These are phyloP conservation scores for Paracoccidioides lutzii DNA, from an alignment of 2,329 filamentous ascomycete genomes.

Conservation along the genomic window DNA sequence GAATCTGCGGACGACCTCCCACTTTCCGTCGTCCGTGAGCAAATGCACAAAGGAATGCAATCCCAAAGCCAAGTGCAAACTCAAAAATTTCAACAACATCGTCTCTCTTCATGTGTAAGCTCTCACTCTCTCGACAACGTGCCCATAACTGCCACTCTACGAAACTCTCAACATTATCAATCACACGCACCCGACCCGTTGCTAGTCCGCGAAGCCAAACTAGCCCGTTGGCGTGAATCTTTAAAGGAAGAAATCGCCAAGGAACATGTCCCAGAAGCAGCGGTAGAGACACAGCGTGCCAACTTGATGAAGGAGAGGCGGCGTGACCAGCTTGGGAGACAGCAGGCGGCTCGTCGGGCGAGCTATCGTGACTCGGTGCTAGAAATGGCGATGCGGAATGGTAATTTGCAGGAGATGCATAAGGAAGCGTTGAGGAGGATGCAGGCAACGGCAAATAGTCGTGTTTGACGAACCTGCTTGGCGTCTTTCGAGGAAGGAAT, in stretches of 20 bases:
- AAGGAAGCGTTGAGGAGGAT: conserved; percentile 67
- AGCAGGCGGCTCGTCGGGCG: conserved; percentile 45
- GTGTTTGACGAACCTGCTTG: conserved; percentile 10
- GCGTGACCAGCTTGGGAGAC: conserved; percentile 47
- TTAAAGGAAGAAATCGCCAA: conserved; percentile 49
- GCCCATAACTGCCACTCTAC: not conserved
- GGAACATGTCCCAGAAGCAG: conserved; percentile 18
- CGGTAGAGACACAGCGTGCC: conserved; percentile 26
- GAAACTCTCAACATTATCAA: not conserved
- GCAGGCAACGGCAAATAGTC: conserved; percentile 48
- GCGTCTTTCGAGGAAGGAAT: not conserved
- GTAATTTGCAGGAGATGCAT: conserved; percentile 63
- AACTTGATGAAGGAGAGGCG: conserved; percentile 49
- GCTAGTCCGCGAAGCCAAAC: conserved; percentile 36
- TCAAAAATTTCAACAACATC: not conserved
- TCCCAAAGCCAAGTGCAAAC: not conserved
- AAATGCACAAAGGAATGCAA: conserved; percentile 42
- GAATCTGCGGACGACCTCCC: conserved; percentile 49
- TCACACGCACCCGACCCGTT: not conserved
- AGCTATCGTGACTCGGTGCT: conserved; percentile 50
- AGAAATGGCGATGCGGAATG: conserved; percentile 63
- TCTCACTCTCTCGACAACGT: not conserved
- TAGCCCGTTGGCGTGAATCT: conserved; percentile 55
- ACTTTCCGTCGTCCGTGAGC: conserved; percentile 51
- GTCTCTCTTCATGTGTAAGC: not conserved